phyloP scores from a whole-genome alignment of 2,329 filamentous ascomycete genomes.

The Cladobotryum mycophilum region DNA sequence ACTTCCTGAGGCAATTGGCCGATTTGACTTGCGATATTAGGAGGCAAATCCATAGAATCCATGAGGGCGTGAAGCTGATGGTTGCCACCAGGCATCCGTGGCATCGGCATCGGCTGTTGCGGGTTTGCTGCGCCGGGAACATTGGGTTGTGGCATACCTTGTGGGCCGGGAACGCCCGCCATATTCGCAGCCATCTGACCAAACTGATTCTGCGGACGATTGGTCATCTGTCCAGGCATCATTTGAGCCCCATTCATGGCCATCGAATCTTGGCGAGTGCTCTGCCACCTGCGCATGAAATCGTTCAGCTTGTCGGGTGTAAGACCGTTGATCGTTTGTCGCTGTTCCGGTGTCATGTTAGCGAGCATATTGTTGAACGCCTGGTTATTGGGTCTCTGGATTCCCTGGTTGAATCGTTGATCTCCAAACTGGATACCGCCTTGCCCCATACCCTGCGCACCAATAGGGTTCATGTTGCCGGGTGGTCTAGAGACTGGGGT shows the following conservation, averaged over 20 bases:
- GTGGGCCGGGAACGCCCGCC: conserved; percentile 22
- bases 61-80: conserved; percentile 35
- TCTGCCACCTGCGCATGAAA: conserved; percentile 44
- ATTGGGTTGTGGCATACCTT: conserved; percentile 25
- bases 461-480: conserved; percentile 37
- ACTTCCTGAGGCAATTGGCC: conserved; percentile 33
- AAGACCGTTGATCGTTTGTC: conserved; percentile 36
- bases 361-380: conserved; percentile 37
- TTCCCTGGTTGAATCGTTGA: conserved; percentile 48
- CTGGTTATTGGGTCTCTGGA: conserved; percentile 39
- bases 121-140: conserved; percentile 20
- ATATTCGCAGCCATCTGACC: conserved; percentile 28
- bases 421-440: conserved; percentile 43
- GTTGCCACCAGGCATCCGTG: conserved; percentile 20
- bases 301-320: conserved; percentile 47
- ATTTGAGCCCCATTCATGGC: conserved; percentile 26
- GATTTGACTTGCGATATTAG: conserved; percentile 25
- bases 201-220: conserved; percentile 24
- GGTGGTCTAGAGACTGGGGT: conserved; percentile 42
- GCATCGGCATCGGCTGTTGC: conserved; percentile 21
- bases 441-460: conserved; percentile 38
- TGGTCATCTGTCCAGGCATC: conserved; percentile 27
- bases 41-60: conserved; percentile 43
- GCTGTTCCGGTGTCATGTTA: conserved; percentile 41
- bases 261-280: conserved; percentile 29